A percentile compares a stretch with the other conserved stretches of the same genome.
phyloP scores from a whole-genome alignment of 108 stramenopile species.

The Skeletonema grethae region DNA sequence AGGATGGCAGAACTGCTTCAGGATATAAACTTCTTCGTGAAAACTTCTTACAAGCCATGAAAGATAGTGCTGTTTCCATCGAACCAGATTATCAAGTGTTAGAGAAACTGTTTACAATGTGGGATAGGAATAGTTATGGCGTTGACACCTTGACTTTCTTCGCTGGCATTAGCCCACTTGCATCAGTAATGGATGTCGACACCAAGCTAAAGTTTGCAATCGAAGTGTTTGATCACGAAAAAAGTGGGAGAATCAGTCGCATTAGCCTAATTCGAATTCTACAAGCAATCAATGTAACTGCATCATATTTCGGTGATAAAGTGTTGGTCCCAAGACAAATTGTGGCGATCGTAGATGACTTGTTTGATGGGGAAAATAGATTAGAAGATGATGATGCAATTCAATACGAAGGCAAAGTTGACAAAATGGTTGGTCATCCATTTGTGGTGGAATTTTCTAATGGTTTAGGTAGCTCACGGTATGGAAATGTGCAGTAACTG shows the following conservation, averaged over 20 bases:
- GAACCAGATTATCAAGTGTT: conserved; percentile 50
- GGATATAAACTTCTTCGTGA: conserved; percentile 25
- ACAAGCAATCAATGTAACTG: conserved; percentile 54
- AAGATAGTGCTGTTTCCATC: conserved; percentile 5
- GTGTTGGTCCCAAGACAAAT: conserved; percentile 45
- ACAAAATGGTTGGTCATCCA: conserved; percentile 27
- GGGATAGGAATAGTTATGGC: conserved; percentile 49
- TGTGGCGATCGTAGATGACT: conserved; percentile 43
- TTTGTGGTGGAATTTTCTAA: conserved; percentile 19
- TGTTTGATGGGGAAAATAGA: conserved; percentile 27
- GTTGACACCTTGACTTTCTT: conserved; percentile 50
- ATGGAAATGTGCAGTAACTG: conserved; percentile 17
- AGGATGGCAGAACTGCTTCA: conserved; percentile 18
- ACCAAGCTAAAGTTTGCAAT: conserved; percentile 50
- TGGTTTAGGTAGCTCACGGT: conserved; percentile 22
- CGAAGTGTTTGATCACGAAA: conserved; percentile 37
- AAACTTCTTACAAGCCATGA: conserved; percentile 28
- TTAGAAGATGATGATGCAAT: conserved; percentile 19
- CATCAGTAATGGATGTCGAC: conserved; percentile 46
- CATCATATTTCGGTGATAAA: conserved; percentile 63
- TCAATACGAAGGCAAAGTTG: conserved; percentile 17
- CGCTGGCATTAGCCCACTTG: conserved; percentile 62
- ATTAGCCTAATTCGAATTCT: conserved; percentile 30
- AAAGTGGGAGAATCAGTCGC: conserved; percentile 22
- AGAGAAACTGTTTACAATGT: conserved; percentile 65